phyloP scores from a whole-genome alignment of 2,329 filamentous ascomycete genomes.

The Rasamsonia emersonii region DNA sequence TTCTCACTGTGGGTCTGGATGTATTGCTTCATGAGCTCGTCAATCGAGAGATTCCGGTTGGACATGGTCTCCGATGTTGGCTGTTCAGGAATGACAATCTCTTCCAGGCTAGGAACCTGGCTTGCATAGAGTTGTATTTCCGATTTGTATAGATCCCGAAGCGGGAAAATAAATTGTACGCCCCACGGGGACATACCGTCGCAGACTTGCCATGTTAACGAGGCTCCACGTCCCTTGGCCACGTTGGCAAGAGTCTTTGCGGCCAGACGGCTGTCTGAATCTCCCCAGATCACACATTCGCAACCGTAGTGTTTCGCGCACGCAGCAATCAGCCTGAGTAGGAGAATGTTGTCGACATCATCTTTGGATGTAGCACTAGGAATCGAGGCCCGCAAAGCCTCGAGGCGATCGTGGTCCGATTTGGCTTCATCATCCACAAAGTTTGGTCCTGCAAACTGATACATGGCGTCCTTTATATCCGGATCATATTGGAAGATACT shows the following conservation, averaged over 20 bases:
- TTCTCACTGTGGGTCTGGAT: conserved; percentile 77
- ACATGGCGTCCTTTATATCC: conserved; percentile 24
- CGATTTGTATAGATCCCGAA: conserved; percentile 75
- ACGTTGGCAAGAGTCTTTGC: conserved; percentile 79
- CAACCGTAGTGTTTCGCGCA: conserved; percentile 53
- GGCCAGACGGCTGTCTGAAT: conserved; percentile 80
- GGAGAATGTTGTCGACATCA: conserved; percentile 64
- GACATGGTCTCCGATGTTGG: conserved; percentile 27
- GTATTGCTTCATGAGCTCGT: conserved; percentile 82
- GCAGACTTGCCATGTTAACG: conserved; percentile 70
- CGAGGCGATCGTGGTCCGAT: conserved; percentile 41
- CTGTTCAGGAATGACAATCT: conserved; percentile 38
- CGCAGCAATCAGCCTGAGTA: conserved; percentile 61
- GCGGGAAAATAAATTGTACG: conserved; percentile 62
- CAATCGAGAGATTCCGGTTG: conserved; percentile 65
- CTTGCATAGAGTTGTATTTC: conserved; percentile 64
- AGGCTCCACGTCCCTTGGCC: conserved; percentile 80
- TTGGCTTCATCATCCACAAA: conserved; percentile 20
- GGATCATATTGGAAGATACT: conserved; percentile 44
- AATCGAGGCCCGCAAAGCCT: conserved; percentile 50
- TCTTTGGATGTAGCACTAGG: conserved; percentile 65
- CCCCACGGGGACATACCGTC: conserved; percentile 60
- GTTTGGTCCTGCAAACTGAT: conserved; percentile 18
- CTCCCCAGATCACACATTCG: conserved; percentile 68
- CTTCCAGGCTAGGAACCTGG: conserved; percentile 43